Conservation (phyloP, 2,329 filamentous ascomycete species). For the Diaporthe sp. region DNA sequence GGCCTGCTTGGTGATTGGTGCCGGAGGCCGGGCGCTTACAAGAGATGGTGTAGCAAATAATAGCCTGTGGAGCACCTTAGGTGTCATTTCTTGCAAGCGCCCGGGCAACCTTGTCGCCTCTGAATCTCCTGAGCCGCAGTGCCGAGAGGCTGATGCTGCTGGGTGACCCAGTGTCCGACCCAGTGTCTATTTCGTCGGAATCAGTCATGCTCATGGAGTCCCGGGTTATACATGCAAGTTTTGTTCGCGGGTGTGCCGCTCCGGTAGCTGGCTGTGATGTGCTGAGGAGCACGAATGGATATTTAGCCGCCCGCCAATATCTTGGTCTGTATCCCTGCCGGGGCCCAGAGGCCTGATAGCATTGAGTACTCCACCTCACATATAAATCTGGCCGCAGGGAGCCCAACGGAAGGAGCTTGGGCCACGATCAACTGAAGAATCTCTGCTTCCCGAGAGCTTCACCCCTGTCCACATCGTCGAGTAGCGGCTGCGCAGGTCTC, state of each 20-base stretch:
- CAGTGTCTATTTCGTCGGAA: not conserved
- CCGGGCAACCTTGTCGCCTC: conserved; percentile 30
- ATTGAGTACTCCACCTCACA: not conserved
- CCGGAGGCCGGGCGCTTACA: conserved; percentile 33
- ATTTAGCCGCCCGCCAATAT: conserved; percentile 25
- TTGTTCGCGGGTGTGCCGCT: not conserved
- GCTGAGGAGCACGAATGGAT: not conserved
- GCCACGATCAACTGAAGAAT: not conserved
- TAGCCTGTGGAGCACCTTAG: conserved; percentile 8
- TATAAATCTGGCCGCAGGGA: not conserved
- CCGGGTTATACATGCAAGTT: not conserved
- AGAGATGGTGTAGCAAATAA: conserved; percentile 31
- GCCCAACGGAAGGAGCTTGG: not conserved
- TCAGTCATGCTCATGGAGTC: not conserved
- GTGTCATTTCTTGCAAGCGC: conserved; percentile 31
- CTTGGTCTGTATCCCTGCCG: conserved; percentile 10
- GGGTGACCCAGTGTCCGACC: conserved; percentile 4
- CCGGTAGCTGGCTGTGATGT: not conserved
- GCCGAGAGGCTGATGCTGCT: not conserved
- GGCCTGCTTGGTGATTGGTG: conserved; percentile 30
- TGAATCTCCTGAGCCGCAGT: conserved; percentile 9
- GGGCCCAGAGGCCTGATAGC: not conserved
- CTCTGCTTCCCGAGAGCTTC: conserved; percentile 25
- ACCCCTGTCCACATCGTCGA: conserved; percentile 16
- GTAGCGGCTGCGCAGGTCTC: not conserved